Evolutionary conservation across 2,329 filamentous ascomycete genomes (phyloP).

Genomic region (Akanthomyces uredinophilus): DNA sequence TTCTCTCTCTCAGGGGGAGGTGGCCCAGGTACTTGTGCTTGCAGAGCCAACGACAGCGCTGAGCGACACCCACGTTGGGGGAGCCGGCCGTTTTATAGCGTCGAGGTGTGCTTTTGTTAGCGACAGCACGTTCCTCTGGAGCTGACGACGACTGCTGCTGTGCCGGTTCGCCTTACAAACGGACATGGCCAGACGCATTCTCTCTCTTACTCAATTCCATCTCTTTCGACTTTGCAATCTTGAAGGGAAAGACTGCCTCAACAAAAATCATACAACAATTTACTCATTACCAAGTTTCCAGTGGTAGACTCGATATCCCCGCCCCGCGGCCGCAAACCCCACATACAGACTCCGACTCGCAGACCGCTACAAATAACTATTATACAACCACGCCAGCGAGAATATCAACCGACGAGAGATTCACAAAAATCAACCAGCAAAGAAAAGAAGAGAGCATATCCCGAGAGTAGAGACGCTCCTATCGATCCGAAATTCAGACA

Average conservation of each 20-base stretch:
- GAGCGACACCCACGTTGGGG: slow-evolving; percentile 10
- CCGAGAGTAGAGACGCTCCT: too few relatives aligned
- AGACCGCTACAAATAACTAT: slow-evolving; percentile 10
- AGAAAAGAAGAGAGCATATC: too few relatives aligned
- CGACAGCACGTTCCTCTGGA: not conserved
- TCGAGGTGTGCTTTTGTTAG: not conserved
- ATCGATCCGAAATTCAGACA: too few relatives aligned
- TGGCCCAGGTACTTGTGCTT: not conserved
- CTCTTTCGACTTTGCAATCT: too few relatives aligned
- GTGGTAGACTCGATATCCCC: too few relatives aligned
- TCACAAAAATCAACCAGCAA: too few relatives aligned
- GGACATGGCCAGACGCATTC: not conserved
- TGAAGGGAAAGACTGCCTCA: not conserved
- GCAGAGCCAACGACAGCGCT: slow-evolving; percentile 1
- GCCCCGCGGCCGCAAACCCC: too few relatives aligned
- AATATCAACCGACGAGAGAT: not conserved
- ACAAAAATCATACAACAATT: too few relatives aligned
- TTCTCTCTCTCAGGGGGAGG: not conserved
- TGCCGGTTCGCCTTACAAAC: not conserved
- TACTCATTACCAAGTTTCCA: too few relatives aligned
- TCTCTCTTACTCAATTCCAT: too few relatives aligned
- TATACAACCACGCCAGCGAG: not conserved
- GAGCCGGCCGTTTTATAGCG: not conserved
- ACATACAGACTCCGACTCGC: not conserved
- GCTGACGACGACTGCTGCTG: not conserved